Base-by-base conservation (phyloP, 768 basidiomycete genomes). In the Cystoderma amianthinum region DNA sequence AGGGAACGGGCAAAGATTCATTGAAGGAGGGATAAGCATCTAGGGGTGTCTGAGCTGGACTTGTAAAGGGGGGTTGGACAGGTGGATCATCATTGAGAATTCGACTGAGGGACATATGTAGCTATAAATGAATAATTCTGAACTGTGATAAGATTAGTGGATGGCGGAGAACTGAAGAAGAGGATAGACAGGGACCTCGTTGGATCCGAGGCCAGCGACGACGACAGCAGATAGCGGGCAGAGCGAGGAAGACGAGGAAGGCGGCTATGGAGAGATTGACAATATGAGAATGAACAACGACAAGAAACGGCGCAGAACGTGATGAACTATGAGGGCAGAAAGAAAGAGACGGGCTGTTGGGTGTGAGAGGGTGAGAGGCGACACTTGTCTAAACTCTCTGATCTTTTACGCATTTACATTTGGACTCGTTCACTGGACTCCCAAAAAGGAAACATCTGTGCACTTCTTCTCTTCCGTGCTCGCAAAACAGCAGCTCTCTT, bases 11-110 rank as follows among this genome's bases (percentile, higher is more conserved):
- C 44, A 42, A 51, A 48, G 48, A 6, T 6, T 36, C 34, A 9
- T 15, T 15, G 34, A 36, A 41, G 40, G 17, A 34, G 45, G 38
- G 28, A 47, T 50, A 36, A 54, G 52, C 23, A 36, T 48, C 34
- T 48, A 39, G 20, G 48, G 43, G 30, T 48, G 44, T 11, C 17
- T 46, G 49, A 35, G 61, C 57, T 44, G 61, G 44, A 33, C 57
- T 44, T 40, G 59, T 42, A 54, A 57, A 61, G 35, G 59, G 55
- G 38, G 65, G 51, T 22, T 60, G 59, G 39, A 60, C 45, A 35
- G 67, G 58, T 32, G 82, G 73, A 48, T 84, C 80, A 64, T 86
- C 78, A 64, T 88, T 88, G 63, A 88, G 78, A 47, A 88, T 87
- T 50, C 78, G 73, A 52, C 78, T 80, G 59, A 88, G 77, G 38